phyloP scores from a whole-genome alignment of 2,329 filamentous ascomycete species.

The Elsinoe australis region DNA sequence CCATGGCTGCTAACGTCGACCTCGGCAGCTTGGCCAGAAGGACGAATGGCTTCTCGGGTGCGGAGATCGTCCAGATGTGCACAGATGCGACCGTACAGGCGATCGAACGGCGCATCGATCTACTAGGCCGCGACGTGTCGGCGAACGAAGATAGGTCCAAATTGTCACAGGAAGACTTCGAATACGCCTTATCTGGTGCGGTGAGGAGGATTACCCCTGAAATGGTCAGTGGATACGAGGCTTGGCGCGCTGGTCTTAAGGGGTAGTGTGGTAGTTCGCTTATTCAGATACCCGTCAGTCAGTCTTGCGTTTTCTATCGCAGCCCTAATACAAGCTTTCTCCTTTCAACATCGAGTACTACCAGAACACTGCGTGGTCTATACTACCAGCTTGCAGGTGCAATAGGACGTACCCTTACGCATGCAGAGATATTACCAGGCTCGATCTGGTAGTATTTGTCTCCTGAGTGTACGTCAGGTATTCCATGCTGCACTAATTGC shows the following conservation, averaged over 20 bases:
- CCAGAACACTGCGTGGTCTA: too few relatives aligned
- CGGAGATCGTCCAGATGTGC: constrained; percentile 63
- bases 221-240: constrained; percentile 52
- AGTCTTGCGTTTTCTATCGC: too few relatives aligned
- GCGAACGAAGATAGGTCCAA: constrained; percentile 32
- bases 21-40: constrained; percentile 53
- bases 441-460: too few relatives aligned
- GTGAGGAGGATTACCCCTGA: constrained; percentile 53
- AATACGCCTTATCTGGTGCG: constrained; percentile 35
- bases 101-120: constrained; percentile 24
- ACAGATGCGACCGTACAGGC: constrained; percentile 32
- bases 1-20: constrained; percentile 57
- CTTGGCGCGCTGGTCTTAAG: constrained; percentile 18
- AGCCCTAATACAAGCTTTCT: too few relatives aligned
- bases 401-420: too few relatives aligned
- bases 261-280: constrained; percentile 5
- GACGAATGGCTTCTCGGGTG: constrained; percentile 75
- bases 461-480: too few relatives aligned
- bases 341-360: too few relatives aligned
- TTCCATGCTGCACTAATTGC: too few relatives aligned
- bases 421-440: too few relatives aligned
- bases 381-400: too few relatives aligned
- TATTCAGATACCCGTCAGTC: too few relatives aligned
- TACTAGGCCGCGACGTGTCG: constrained; percentile 32
- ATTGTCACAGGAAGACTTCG: constrained; percentile 35